Evolutionary conservation across 176 grass and related monocot species (phyloP).

Genomic region (Oryza rufipogon): DNA sequence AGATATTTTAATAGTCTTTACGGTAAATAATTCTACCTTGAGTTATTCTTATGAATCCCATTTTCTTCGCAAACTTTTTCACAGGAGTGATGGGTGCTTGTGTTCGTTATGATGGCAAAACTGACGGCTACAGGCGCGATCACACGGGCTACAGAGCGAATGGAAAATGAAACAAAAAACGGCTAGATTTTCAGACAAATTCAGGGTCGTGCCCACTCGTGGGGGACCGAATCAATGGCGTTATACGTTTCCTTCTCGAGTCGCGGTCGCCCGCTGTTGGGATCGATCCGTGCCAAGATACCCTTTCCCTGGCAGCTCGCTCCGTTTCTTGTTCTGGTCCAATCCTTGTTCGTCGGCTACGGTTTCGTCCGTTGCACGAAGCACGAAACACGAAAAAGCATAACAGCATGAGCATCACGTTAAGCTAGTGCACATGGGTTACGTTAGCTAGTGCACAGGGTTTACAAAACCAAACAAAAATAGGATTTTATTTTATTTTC

Average conservation of each 20-base stretch:
- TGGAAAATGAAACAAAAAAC: not conserved
- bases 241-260: not conserved
- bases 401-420: not conserved
- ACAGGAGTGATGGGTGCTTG: not conserved
- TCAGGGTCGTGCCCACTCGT: not conserved
- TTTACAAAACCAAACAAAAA: no score
- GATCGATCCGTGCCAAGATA: not conserved
- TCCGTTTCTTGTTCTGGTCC: not conserved
- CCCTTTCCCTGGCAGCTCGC: not conserved
- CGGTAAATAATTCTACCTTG: no score
- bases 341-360: not conserved
- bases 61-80: not conserved
- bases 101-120: not conserved
- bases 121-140: not conserved
- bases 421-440: not conserved
- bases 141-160: not conserved
- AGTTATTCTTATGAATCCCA: no score
- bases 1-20: no score
- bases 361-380: constrained; percentile 7
- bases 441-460: not conserved
- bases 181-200: not conserved
- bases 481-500: no score
- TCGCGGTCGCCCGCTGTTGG: not conserved
- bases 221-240: constrained; percentile 19
- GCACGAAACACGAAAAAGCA: not conserved